A percentile compares a stretch with the other conserved stretches of the same genome.
phyloP scores from a whole-genome alignment of 192 early-diverging fungal species.

The Polychytrium aggregatum region DNA sequence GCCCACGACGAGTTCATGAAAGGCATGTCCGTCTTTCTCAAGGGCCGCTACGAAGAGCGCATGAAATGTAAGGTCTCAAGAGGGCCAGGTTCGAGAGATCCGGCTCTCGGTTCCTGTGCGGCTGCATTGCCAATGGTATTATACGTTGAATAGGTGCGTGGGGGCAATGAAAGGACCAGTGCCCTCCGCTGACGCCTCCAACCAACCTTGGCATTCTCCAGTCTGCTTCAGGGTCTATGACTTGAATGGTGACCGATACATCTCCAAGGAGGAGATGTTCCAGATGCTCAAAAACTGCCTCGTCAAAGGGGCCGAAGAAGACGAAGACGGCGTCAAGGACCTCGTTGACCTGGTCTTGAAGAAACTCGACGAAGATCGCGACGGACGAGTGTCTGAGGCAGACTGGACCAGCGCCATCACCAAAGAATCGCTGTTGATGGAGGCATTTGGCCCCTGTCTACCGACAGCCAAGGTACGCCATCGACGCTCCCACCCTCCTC shows the following conservation, averaged over 20 bases:
- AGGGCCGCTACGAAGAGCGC: slow-evolving; percentile 37
- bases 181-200: too few species aligned
- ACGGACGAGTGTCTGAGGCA: slow-evolving; percentile 44
- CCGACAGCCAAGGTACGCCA: slow-evolving; percentile 8
- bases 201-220: too few species aligned
- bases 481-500: too few species aligned
- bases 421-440: slow-evolving; percentile 43
- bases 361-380: slow-evolving; percentile 47
- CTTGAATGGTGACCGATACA: slow-evolving; percentile 49
- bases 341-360: slow-evolving; percentile 47
- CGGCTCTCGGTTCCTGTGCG: background rate
- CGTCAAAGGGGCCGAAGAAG: slow-evolving; percentile 43
- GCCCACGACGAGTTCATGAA: slow-evolving; percentile 43
- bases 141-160: too few species aligned
- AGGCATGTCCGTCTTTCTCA: slow-evolving; percentile 45
- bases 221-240: slow-evolving; percentile 55
- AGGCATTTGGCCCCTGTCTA: slow-evolving; percentile 50
- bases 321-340: slow-evolving; percentile 53
- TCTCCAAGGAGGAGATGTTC: slow-evolving; percentile 57
- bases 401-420: slow-evolving; percentile 43
- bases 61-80: slow-evolving; percentile 24
- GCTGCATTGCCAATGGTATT: too few species aligned
- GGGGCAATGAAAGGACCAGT: too few species aligned
- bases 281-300: slow-evolving; percentile 50
- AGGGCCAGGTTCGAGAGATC: too few species aligned